Conservation (phyloP, 2,329 filamentous ascomycete genomes). For the Sphaerulina musiva region DNA sequence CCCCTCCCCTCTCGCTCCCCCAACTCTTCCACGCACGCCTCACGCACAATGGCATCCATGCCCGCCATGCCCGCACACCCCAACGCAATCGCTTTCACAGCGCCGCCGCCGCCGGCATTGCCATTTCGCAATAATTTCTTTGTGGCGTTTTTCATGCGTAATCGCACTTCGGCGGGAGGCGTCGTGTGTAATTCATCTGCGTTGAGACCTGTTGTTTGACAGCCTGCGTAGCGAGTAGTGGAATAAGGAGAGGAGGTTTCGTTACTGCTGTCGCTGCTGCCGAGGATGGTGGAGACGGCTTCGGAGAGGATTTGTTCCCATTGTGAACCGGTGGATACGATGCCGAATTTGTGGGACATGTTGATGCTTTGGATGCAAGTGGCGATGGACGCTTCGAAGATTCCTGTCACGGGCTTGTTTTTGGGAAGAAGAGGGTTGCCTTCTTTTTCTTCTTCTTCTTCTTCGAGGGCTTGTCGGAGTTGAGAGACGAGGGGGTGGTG, state of each 20-base stretch:
- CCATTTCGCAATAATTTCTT: constrained; percentile 50
- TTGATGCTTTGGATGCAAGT: constrained; percentile 53
- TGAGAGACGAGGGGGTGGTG: constrained; percentile 66
- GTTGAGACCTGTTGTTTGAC: constrained; percentile 72
- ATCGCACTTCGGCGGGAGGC: constrained; percentile 56
- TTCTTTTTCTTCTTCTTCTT: constrained; percentile 10
- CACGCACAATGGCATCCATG: constrained; percentile 48
- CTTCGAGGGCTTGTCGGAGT: constrained; percentile 24
- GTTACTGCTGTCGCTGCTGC: constrained; percentile 25
- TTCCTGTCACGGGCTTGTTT: constrained; percentile 60
- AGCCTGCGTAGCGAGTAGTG: constrained; percentile 58
- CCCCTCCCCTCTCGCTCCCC: constrained; percentile 52
- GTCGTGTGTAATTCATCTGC: constrained; percentile 72
- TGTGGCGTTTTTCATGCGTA: constrained; percentile 64
- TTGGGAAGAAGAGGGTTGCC: no score
- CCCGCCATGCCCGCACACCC: constrained; percentile 91
- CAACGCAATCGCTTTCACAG: constrained; percentile 59
- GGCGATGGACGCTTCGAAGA: constrained; percentile 77
- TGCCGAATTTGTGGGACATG: constrained; percentile 61
- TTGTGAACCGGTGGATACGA: constrained; percentile 78
- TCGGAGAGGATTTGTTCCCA: constrained; percentile 68
- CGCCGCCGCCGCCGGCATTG: background rate
- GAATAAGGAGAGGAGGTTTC: no score
- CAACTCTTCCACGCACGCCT: constrained; percentile 10
- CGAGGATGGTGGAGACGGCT: constrained; percentile 61